Conservation (phyloP, 768 basidiomycete genomes). For the Glaciozyma antarctica region DNA sequence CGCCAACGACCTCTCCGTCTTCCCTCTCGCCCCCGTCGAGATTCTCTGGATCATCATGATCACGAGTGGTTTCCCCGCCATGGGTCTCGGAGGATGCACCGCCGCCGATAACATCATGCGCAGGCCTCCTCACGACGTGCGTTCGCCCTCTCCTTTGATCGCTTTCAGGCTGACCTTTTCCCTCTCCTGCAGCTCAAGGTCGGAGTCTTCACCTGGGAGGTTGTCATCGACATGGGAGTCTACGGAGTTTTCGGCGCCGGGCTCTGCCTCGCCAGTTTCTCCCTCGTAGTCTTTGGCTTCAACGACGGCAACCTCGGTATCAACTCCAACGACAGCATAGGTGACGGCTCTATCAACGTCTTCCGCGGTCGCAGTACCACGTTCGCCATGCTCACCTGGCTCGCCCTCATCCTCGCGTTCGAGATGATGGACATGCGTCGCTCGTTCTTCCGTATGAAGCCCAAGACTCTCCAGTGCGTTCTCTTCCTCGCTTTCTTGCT, state of each 20-base stretch:
- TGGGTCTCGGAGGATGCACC: slow-evolving; percentile 51
- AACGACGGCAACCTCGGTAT: slow-evolving; percentile 37
- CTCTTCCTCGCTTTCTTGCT: too few relatives aligned
- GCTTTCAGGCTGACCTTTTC: not conserved
- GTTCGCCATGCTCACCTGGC: slow-evolving; percentile 37
- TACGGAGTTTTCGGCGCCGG: slow-evolving; percentile 42
- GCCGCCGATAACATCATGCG: slow-evolving; percentile 49
- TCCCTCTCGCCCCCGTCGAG: slow-evolving; percentile 44
- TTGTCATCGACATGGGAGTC: slow-evolving; percentile 39
- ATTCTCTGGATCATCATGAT: slow-evolving; percentile 52
- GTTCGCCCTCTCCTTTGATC: not conserved
- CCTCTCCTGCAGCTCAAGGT: slow-evolving; percentile 34
- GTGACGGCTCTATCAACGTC: slow-evolving; percentile 38
- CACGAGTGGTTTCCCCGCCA: slow-evolving; percentile 45
- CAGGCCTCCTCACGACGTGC: slow-evolving; percentile 18
- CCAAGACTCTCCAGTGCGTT: slow-evolving; percentile 9
- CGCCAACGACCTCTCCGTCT: slow-evolving; percentile 45
- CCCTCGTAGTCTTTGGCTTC: slow-evolving; percentile 39
- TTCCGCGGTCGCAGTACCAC: slow-evolving; percentile 42
- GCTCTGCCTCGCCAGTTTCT: slow-evolving; percentile 36
- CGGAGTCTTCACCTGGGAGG: slow-evolving; percentile 40
- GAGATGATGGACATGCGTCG: slow-evolving; percentile 34
- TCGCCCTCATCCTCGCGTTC: slow-evolving; percentile 32
- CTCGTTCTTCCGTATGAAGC: slow-evolving; percentile 36
- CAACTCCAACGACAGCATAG: slow-evolving; percentile 31